Evolutionary conservation across 805 yeast species (phyloP), one percentile per base, ranked within the genome.

Genomic region (Kregervanrija delftensis): DNA sequence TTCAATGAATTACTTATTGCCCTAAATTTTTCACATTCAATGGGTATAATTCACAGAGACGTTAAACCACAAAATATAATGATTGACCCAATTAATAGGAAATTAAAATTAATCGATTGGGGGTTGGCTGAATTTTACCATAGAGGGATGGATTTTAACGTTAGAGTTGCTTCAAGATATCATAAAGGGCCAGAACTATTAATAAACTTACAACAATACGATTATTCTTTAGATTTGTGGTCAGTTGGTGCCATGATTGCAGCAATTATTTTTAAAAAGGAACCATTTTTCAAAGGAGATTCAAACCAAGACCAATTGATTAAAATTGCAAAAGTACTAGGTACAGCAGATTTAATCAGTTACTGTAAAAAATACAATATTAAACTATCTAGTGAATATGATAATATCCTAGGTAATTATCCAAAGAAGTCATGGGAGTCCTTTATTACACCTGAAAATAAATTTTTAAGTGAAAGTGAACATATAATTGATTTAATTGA

Each of bases 31-130:
- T 83, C 87, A 44, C 97, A 90, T 67, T 84, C 95, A 5, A 85
- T 85, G 83, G 97, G 97, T 33, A 87, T 90, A 52, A 88, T 88
- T 83, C 96, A 88, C 65, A 73, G 96, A 61, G 96, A 88, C 65
- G 96, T 88, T 41, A 88, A 88, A 61, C 96, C 96, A 10, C 96
- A 88, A 63, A 88, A 88, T 59, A 87, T 88, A 37, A 88, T 88
- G 96, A 88, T 88, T 54, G 96, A 89, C 65, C 96, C 88, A 49
- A 67, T 71, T 22, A 63, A 60, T 39, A 75, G 73, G 52, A 67
- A 70, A 35, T 67, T 89, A 57, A 75, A 91, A 55, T 74, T 89
- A 45, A 89, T 89, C 51, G 96, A 89, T 67, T 89, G 96, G 96
- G 96, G 96, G 12, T 68, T 89, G 49, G 96, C 96, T 8, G 96